These are phyloP conservation scores for Phaffia australis DNA, from an alignment of 768 basidiomycete species.

Conservation along the genomic window DNA sequence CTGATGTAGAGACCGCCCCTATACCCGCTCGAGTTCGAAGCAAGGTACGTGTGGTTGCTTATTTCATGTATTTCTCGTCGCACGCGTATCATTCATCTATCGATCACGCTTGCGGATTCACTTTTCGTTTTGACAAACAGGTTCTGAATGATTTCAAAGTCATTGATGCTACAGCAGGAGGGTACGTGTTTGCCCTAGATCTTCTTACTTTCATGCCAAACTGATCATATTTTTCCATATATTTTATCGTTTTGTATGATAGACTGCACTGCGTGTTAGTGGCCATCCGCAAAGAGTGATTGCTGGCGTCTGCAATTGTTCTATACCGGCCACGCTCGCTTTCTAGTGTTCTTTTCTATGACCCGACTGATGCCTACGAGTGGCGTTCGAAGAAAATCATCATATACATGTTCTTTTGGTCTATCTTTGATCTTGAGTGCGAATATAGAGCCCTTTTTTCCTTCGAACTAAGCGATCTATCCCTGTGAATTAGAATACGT, in stretches of 20 bases:
- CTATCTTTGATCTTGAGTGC: no score
- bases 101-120: neutral
- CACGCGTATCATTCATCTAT: neutral
- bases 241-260: neutral
- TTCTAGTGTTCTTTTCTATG: neutral
- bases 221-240: neutral
- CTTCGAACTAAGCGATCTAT: no score
- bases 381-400: no score
- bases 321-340: neutral
- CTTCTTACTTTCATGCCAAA: neutral
- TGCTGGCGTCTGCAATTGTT: neutral
- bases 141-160: conserved; percentile 23
- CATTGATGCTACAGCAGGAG: conserved; percentile 20
- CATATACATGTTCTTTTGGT: no score
- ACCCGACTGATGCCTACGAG: neutral
- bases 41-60: conserved; percentile 28
- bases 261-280: conserved; percentile 12
- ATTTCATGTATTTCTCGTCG: neutral
- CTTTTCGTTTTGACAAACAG: neutral
- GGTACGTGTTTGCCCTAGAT: neutral
- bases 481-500: no score
- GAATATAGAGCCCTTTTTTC: no score
- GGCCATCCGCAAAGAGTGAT: conserved; percentile 1
- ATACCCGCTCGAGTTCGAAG: conserved; percentile 37
- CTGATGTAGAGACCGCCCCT: conserved; percentile 35